These are phyloP conservation scores for Thraustochytrium striatum DNA, from an alignment of 352 stramenopile genomes.

Conservation along the genomic window DNA sequence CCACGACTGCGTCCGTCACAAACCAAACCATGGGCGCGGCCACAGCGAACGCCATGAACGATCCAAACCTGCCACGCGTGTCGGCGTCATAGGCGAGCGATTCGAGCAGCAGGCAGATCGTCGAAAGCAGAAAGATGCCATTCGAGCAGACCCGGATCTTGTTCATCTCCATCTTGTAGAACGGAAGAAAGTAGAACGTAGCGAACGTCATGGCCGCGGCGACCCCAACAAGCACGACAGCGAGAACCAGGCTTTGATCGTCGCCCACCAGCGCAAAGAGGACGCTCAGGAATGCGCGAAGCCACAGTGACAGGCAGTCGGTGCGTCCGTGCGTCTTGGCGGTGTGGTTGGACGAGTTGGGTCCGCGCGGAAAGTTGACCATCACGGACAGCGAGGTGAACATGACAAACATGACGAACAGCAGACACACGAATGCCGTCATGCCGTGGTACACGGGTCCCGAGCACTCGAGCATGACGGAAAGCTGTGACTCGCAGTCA, in stretches of 20 bases:
- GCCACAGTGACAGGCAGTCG: neutral
- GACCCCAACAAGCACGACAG: neutral
- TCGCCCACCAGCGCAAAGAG: neutral
- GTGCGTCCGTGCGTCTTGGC: constrained; percentile 1
- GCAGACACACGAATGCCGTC: neutral
- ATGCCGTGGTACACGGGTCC: neutral
- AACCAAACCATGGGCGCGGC: neutral
- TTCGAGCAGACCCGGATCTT: constrained; percentile 10
- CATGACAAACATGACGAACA: constrained; percentile 12
- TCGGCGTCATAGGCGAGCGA: neutral
- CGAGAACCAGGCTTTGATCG: neutral
- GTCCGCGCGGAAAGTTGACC: constrained; percentile 15
- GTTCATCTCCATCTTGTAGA: constrained; percentile 22
- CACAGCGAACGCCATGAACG: constrained; percentile 27
- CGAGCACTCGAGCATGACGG: neutral
- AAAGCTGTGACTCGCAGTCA: neutral
- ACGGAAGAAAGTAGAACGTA: constrained; percentile 19
- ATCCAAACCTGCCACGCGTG: neutral
- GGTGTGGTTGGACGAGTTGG: neutral
- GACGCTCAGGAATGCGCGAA: constrained; percentile 5
- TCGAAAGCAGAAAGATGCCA: constrained; percentile 31
- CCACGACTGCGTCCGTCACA: neutral
- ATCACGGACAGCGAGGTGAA: neutral
- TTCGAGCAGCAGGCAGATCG: constrained; percentile 27
- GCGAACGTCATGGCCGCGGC: neutral